These are phyloP conservation scores for Arachis monticola DNA, from an alignment of 331 rosid species.

Conservation along the genomic window DNA sequence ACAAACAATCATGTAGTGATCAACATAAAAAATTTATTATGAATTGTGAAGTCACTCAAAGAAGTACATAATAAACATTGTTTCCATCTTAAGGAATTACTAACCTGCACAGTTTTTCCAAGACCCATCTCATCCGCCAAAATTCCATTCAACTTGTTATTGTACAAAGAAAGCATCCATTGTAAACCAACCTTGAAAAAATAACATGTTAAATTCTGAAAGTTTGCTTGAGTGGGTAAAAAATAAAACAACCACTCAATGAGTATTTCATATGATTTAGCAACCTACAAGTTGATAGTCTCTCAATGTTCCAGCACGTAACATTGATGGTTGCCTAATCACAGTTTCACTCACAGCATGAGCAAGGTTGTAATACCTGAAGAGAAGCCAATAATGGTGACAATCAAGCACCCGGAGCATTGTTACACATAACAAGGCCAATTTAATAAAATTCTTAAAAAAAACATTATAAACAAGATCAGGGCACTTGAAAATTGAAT, in stretches of 20 bases:
- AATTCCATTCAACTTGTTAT: slow-evolving; percentile 97
- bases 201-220: slow-evolving; percentile 14
- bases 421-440: slow-evolving; percentile 7
- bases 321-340: slow-evolving; percentile 84
- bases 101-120: slow-evolving; percentile 97
- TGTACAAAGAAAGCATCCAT: slow-evolving; percentile 99
- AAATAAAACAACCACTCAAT: slow-evolving; percentile 25
- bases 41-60: slow-evolving; percentile 13
- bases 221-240: slow-evolving; percentile 19
- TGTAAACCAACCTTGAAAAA: slow-evolving; percentile 90
- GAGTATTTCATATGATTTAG: slow-evolving; percentile 39
- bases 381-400: slow-evolving; percentile 39
- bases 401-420: slow-evolving; percentile 4
- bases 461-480: slow-evolving; percentile 5
- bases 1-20: slow-evolving; percentile 22
- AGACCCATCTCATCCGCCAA: slow-evolving; percentile 99
- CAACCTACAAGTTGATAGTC: slow-evolving; percentile 98
- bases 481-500: slow-evolving; percentile 1
- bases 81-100: slow-evolving; percentile 37
- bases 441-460: slow-evolving; percentile 10
- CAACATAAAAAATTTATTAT: slow-evolving; percentile 23
- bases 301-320: slow-evolving; percentile 96
- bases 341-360: slow-evolving; percentile 96
- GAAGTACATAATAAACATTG: slow-evolving; percentile 31
- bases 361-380: slow-evolving; percentile 96